Percentiles rank a stretch among this genome's conserved stretches.
Conservation (phyloP, 306 rosid genomes). For the Sindora glabra region DNA sequence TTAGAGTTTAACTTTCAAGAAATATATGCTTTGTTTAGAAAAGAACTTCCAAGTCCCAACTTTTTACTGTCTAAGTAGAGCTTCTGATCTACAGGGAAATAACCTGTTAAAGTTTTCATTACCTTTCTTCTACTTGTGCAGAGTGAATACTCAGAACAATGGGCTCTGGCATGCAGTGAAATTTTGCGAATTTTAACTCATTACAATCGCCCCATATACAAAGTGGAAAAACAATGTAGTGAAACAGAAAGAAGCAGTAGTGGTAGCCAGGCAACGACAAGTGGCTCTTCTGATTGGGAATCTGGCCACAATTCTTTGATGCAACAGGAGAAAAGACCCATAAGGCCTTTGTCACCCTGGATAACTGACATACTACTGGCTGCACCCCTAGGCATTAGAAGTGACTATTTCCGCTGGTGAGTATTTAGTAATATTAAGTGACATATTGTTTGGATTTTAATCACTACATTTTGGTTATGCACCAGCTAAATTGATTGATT, state of each 20-base stretch:
- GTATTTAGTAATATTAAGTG: slow-evolving; percentile 8
- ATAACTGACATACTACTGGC: slow-evolving; percentile 83
- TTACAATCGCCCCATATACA: slow-evolving; percentile 92
- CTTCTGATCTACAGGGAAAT: neutral
- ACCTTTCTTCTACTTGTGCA: slow-evolving; percentile 23
- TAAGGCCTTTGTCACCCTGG: slow-evolving; percentile 93
- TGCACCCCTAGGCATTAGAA: slow-evolving; percentile 87
- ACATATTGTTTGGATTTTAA: neutral
- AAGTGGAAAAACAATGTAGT: slow-evolving; percentile 46
- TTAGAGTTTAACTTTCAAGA: neutral
- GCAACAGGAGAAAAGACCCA: slow-evolving; percentile 81
- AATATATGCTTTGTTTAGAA: neutral
- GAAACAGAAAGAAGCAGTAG: slow-evolving; percentile 81
- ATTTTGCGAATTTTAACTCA: slow-evolving; percentile 90
- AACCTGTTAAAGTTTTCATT: neutral
- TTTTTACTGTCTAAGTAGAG: neutral
- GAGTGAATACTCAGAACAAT: slow-evolving; percentile 93
- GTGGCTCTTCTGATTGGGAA: slow-evolving; percentile 47
- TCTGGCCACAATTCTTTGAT: slow-evolving; percentile 32
- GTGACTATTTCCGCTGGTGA: slow-evolving; percentile 97
- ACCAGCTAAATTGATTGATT: neutral
- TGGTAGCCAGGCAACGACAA: slow-evolving; percentile 77
- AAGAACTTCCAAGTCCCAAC: neutral
- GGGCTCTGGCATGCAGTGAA: slow-evolving; percentile 98
- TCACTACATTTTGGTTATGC: neutral